Conservation (phyloP, 345 rosid species). For the Raphanus sativus region DNA sequence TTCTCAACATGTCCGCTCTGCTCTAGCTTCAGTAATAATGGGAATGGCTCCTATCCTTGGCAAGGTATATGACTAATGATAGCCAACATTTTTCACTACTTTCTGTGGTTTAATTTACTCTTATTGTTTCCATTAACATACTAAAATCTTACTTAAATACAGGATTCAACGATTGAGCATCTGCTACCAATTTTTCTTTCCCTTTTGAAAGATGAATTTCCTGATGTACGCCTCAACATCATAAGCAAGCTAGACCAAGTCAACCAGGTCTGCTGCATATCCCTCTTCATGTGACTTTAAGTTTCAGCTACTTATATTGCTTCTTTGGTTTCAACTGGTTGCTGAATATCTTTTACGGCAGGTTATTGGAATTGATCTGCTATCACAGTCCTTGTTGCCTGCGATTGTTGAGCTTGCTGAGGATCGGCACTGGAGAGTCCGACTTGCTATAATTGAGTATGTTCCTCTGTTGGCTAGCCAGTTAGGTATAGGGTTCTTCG, state of each 20-base stretch:
- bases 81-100: slow-evolving; percentile 1
- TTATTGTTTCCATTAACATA: not conserved
- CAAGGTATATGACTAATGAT: slow-evolving; percentile 45
- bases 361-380: slow-evolving; percentile 96
- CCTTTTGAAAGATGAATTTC: slow-evolving; percentile 98
- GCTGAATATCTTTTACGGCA: slow-evolving; percentile 30
- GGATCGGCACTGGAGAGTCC: slow-evolving; percentile 98
- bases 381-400: slow-evolving; percentile 90
- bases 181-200: slow-evolving; percentile 94
- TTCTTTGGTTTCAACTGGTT: not conserved
- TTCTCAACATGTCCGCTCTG: slow-evolving; percentile 97
- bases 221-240: slow-evolving; percentile 95
- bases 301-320: not conserved
- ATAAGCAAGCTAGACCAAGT: slow-evolving; percentile 99
- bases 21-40: slow-evolving; percentile 96
- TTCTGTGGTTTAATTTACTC: not conserved
- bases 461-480: slow-evolving; percentile 96
- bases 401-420: slow-evolving; percentile 99
- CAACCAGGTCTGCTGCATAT: slow-evolving; percentile 70
- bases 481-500: slow-evolving; percentile 87
- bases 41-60: slow-evolving; percentile 98
- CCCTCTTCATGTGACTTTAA: not conserved
- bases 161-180: slow-evolving; percentile 96
- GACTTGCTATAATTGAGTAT: slow-evolving; percentile 97
- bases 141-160: slow-evolving; percentile 21